Evolutionary conservation across 2,329 filamentous ascomycete species (phyloP), one percentile per base, ranked within the genome.

Genomic region (Rachicladosporium sp.): DNA sequence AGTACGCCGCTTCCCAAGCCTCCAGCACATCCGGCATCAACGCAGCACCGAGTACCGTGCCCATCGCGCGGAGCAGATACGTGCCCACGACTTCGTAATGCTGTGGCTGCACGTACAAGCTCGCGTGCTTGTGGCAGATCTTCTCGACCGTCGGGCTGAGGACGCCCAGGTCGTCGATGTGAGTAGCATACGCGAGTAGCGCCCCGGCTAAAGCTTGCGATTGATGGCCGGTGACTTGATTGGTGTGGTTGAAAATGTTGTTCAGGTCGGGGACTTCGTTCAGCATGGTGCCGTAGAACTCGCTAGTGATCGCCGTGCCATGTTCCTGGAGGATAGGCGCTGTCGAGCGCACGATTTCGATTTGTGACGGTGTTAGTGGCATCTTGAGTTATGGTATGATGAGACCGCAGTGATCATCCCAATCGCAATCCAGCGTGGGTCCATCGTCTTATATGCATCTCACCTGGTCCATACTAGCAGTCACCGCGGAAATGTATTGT

Each of bases 71-170:
- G 33, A 87, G 67, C 9, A 87, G 68, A 53, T 81, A 76, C 51
- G 74, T 74, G 40, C 77, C 81, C 3, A 87, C 80, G 33, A 84
- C 72, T 29, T 70, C 67, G 58, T 86, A 87, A 46, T 85, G 76
- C 31, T 81, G 76, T 0, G 80, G 72, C 40, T 65, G 66, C 53
- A 87, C 76, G 50, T 74, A 75, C 2, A 87, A 67, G 1, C 76
- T 81, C 43, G 73, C 80, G 57, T 87, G 82, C 60, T 85, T 86
- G 57, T 85, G 74, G 57, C 78, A 81, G 47, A 89, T 86, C 51
- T 78, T 73, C 58, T 84, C 78, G 10, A 76, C 59, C 1, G 70
- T 65, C 0, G 71, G 67, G 9, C 57, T 57, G 4, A 87, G 67
- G 12, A 66, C 71, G 35, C 68, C 71, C 1, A 84, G 69, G 53